Percentiles rank a stretch among this genome's conserved stretches.
Evolutionary conservation across 257 asterid species (phyloP).

Genomic region (Scutellaria galericulata): DNA sequence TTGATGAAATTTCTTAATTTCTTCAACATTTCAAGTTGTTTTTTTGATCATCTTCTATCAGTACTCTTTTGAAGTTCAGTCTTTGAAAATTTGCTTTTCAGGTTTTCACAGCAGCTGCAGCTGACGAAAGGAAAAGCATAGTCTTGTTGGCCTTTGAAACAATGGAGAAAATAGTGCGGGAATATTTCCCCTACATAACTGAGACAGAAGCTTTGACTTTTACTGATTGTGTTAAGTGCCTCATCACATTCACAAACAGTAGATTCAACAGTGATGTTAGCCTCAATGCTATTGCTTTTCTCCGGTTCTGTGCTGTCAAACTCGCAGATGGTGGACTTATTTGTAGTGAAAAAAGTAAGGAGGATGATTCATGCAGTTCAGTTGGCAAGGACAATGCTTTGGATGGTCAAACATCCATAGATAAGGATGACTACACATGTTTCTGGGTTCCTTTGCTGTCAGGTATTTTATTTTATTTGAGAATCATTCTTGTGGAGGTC

Average conservation of each 20-base stretch:
- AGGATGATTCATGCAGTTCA: constrained; percentile 47
- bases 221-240: constrained; percentile 96
- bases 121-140: constrained; percentile 96
- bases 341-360: constrained; percentile 63
- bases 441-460: constrained; percentile 96
- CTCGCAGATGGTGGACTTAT: constrained; percentile 96
- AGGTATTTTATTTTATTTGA: constrained; percentile 55
- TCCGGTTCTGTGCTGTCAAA: constrained; percentile 98
- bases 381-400: constrained; percentile 49
- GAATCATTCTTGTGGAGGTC: constrained; percentile 30
- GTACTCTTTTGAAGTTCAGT: constrained; percentile 1
- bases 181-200: constrained; percentile 89
- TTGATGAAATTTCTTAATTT: constrained; percentile 5
- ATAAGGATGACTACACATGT: constrained; percentile 63
- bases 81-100: constrained; percentile 40
- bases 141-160: constrained; percentile 96
- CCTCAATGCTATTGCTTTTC: constrained; percentile 98
- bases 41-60: not conserved
- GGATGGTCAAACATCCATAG: constrained; percentile 56
- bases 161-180: constrained; percentile 96
- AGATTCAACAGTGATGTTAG: constrained; percentile 96
- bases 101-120: constrained; percentile 98
- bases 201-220: constrained; percentile 91
- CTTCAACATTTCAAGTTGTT: constrained; percentile 5
- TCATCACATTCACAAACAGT: constrained; percentile 91